Percentiles rank a stretch among this genome's conserved stretches.
phyloP scores from a whole-genome alignment of 2,329 filamentous ascomycete genomes.

The Albifimbria verrucaria region DNA sequence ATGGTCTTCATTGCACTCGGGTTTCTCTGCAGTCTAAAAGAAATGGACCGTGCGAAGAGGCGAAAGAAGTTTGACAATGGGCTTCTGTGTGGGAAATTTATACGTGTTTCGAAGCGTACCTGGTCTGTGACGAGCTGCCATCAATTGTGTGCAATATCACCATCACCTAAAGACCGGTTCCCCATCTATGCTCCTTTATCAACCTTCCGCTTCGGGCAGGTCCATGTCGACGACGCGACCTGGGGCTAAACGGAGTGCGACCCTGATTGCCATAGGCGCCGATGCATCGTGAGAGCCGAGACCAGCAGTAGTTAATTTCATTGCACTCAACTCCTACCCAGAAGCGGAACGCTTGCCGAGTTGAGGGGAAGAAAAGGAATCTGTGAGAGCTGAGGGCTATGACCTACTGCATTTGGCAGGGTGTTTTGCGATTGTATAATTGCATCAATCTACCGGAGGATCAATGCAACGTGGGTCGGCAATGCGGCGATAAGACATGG shows the following conservation, averaged over 20 bases:
- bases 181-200: no score
- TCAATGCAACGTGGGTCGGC: background rate
- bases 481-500: background rate
- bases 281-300: background rate
- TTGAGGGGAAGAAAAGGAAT: background rate
- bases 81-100: background rate
- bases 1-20: conserved; percentile 12
- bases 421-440: background rate
- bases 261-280: background rate
- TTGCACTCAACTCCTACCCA: no score
- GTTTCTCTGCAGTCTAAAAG: background rate
- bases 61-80: no score
- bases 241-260: background rate
- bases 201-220: background rate
- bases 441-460: background rate
- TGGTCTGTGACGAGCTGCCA: background rate
- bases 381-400: background rate
- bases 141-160: no score
- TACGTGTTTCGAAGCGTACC: background rate
- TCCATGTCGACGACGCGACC: background rate
- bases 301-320: no score
- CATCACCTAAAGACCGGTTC: no score
- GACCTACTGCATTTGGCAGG: background rate
- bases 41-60: background rate
- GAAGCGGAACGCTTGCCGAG: background rate